Base-by-base conservation (phyloP, 768 basidiomycete genomes). In the Leccinum subgranulosum region DNA sequence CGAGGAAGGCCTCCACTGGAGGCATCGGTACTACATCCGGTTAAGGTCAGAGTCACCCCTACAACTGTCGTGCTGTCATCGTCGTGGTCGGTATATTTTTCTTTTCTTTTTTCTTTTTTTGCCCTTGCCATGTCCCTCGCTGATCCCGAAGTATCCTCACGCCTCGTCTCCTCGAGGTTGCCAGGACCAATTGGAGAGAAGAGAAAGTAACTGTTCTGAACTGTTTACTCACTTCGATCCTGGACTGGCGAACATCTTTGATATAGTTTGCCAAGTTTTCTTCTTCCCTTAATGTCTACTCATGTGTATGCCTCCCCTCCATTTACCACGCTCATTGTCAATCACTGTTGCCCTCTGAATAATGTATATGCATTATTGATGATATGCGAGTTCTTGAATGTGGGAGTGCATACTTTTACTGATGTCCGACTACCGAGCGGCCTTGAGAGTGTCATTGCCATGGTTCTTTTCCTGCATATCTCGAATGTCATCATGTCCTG, bases 1-100 rank as follows among this genome's bases (percentile, higher is more conserved):
- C 86, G 29, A 77, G 89, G 62, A 90, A 87, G 68, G 74, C 67
- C 21, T 51, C 49, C 17, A 76, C 73, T 59, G 63, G 62, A 47
- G 68, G 66, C n/a, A 46, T n/a, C 1, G 60, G 61, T 8, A 21
- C 34, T 21, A 33, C 41, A 53, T 66, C 62, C 33, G 64, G 67
- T 64, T 70, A 60, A 70, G 19, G 41, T 17, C 11, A 43, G 19
- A 19, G n/a, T 41, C 41, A 11, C 11, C n/a, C 19, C 41, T 19
- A 5, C 41, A 43, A 43, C 9, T 43, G 10, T 41, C n/a, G 9
- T 41, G 4, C 19, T 43, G 19, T 19, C 10, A 17, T 6, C n/a
- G 39, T 39, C 41, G 41, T 43, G 41, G 41, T 43, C 19, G 41
- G 53, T 46, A 27, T 54, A n/a, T 41, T 41, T 54, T 60, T 59